These are phyloP conservation scores for Myriosclerotinia scirpicola DNA, from an alignment of 2,329 filamentous ascomycete genomes.

Conservation along the genomic window DNA sequence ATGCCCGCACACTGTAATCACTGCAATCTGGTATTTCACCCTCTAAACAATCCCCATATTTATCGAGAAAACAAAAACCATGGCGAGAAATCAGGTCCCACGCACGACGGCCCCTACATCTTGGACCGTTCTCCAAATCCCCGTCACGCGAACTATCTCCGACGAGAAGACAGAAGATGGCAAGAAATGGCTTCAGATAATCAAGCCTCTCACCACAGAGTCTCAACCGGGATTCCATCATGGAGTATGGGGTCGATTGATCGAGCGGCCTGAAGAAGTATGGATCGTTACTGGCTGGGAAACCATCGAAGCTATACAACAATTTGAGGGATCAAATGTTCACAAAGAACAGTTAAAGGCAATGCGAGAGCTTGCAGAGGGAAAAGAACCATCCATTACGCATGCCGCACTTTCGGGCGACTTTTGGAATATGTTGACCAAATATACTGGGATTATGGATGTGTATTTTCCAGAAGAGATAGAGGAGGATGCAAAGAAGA, in stretches of 20 bases:
- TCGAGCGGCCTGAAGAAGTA: not conserved
- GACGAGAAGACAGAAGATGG: not conserved
- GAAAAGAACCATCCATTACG: not conserved
- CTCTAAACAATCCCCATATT: not conserved
- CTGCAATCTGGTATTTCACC: too few species aligned
- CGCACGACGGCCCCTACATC: not conserved
- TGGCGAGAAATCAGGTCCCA: not conserved
- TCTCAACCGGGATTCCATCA: not conserved
- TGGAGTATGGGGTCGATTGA: slow-evolving; percentile 2
- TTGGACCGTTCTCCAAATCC: not conserved
- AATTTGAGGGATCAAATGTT: not conserved
- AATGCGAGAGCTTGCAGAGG: not conserved
- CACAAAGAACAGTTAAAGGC: not conserved
- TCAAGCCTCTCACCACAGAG: not conserved
- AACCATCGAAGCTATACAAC: not conserved
- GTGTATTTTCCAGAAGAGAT: not conserved
- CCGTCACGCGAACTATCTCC: not conserved
- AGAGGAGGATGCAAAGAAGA: not conserved
- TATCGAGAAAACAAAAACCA: not conserved
- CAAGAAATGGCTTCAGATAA: not conserved
- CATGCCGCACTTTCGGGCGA: not conserved
- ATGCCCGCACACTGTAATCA: too few species aligned
- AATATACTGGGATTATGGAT: not conserved
- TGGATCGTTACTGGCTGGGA: not conserved
- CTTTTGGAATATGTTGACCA: slow-evolving; percentile 8